phyloP scores from a whole-genome alignment of 1,139 yeast species.

The Geotrichum europaeum region DNA sequence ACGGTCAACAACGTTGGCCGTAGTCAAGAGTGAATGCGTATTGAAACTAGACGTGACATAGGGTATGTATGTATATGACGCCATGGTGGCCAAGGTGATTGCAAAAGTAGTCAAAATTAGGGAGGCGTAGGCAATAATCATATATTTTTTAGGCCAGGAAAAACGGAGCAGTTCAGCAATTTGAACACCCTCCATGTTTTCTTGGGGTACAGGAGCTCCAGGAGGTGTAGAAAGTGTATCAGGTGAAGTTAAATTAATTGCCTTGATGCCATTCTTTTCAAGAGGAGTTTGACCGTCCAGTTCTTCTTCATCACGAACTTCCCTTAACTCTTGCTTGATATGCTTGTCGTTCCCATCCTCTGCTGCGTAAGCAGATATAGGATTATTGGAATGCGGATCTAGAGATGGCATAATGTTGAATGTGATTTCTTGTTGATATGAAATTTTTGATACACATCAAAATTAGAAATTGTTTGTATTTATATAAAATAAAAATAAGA shows the following conservation, averaged over 20 bases:
- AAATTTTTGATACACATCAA: background rate
- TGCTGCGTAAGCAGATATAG: background rate
- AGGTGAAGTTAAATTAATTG: background rate
- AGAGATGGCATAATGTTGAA: background rate
- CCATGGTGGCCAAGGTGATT: slow-evolving; percentile 36
- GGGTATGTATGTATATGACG: slow-evolving; percentile 36
- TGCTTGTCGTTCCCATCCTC: background rate
- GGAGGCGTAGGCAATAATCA: slow-evolving; percentile 28
- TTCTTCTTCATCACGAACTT: background rate
- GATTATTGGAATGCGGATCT: background rate
- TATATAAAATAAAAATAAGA: background rate
- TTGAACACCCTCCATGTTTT: background rate
- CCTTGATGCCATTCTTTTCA: background rate
- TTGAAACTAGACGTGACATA: slow-evolving; percentile 39
- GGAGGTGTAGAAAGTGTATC: background rate
- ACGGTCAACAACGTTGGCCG: slow-evolving; percentile 38
- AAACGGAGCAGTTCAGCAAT: background rate
- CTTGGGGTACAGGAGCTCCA: background rate
- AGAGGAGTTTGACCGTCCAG: background rate
- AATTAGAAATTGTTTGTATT: background rate
- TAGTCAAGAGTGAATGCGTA: slow-evolving; percentile 37
- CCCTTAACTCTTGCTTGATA: background rate
- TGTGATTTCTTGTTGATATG: background rate
- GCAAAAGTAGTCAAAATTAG: slow-evolving; percentile 38
- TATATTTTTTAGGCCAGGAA: slow-evolving; percentile 22